Evolutionary conservation across 1,284 basidiomycete genomes (phyloP), one percentile per base, ranked within the genome.

Genomic region (Trichosporon ovoides): DNA sequence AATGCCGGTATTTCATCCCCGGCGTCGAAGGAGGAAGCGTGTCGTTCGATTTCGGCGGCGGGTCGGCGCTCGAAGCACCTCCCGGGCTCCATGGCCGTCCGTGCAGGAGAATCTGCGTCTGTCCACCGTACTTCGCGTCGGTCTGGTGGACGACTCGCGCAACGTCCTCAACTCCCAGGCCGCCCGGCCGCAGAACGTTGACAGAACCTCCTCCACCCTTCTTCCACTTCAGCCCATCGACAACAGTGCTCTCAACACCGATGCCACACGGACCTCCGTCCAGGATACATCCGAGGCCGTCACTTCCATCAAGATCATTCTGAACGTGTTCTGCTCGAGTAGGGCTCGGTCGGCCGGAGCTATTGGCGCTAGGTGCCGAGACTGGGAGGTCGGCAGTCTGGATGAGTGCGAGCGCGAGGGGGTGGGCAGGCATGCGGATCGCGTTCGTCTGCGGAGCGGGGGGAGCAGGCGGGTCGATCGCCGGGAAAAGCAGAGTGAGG

Each of bases 1-100:
- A 99, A 78, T 99, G 96, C 53, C 89, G 84, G 75, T 99, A 99
- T 78, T 99, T 99, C 94, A 98, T 97, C n/a, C 96, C 96, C 0
- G 96, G 96, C 0, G 96, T 98, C 1, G 91, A 94, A 2, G 95
- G 95, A 1, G 86, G 83, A 18, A 66, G 22, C 22, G 38, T 35
- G 38, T 54, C 53, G 24, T 36, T 31, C 11, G 38, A 16, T 16
- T 43, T 34, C 24, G 22, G 31, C 13, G 24, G n/a, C 14, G 34
- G 40, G 10, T 24, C 22, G 13, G 36, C n/a, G 16, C 14, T 5
- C 9, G 2, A 16, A 10, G 20, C 3, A 35, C 18, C 11, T 4
- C 24, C 48, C 31, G 52, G 24, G n/a, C 33, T 18, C 70, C 70
- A 72, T 5, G 60, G 61, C 48, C 67, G 64, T 31, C 70, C 73